Conservation (phyloP, 129 eudicot genomes). For the Escallonia herrerae region DNA sequence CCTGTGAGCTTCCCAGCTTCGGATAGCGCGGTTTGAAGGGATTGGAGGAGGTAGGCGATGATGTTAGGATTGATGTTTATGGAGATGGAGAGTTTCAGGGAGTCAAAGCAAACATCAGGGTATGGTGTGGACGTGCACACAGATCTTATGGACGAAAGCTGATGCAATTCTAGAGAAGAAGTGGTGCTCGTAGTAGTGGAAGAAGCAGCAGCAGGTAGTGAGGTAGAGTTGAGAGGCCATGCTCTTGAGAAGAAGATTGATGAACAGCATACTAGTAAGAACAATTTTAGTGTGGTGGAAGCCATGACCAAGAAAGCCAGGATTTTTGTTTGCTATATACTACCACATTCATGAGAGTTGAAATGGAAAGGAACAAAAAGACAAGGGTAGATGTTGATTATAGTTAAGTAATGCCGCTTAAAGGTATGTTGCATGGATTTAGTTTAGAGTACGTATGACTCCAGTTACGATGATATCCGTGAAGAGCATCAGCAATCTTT, state of each 20-base stretch:
- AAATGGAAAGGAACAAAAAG: too few species aligned
- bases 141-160: constrained; percentile 18
- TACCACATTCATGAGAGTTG: too few species aligned
- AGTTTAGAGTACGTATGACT: too few species aligned
- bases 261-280: background rate
- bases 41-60: constrained; percentile 36
- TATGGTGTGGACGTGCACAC: constrained; percentile 70
- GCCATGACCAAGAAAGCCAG: constrained; percentile 1
- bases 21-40: constrained; percentile 57
- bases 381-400: too few species aligned
- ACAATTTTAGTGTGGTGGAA: background rate
- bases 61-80: constrained; percentile 34
- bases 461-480: too few species aligned
- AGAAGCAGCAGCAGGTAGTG: background rate
- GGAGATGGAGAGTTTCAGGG: constrained; percentile 56
- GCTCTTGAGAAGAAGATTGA: background rate
- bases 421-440: too few species aligned
- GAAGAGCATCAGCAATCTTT: too few species aligned
- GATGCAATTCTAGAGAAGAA: too few species aligned
- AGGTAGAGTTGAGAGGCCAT: constrained; percentile 2
- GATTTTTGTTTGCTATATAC: too few species aligned
- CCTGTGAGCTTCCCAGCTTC: constrained; percentile 50
- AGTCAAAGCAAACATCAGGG: constrained; percentile 61
- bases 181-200: too few species aligned
- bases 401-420: too few species aligned